Conservation (phyloP, 768 basidiomycete genomes). For the Galerina sulciceps region DNA sequence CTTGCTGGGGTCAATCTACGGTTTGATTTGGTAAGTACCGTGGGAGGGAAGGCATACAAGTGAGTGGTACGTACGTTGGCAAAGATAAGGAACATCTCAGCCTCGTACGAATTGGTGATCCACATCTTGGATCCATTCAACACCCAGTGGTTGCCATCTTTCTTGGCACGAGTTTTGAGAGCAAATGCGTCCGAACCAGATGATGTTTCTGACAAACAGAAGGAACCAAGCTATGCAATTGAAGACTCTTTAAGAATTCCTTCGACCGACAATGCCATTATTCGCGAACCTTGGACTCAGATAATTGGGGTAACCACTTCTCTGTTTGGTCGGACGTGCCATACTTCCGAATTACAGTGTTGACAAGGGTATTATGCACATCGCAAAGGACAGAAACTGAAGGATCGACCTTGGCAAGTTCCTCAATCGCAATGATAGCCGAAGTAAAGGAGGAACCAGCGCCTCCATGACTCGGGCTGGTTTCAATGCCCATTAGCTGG, state of each 20-base stretch:
- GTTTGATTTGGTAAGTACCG: background rate
- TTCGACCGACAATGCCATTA: background rate
- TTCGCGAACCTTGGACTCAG: conserved; percentile 68
- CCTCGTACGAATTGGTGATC: conserved; percentile 96
- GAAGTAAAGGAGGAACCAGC: conserved; percentile 91
- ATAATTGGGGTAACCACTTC: conserved; percentile 85
- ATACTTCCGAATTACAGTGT: conserved; percentile 90
- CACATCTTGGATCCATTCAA: conserved; percentile 99
- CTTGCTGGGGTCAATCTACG: conserved; percentile 80
- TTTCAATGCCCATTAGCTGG: conserved; percentile 98
- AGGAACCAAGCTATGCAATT: conserved; percentile 79
- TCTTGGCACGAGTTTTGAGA: conserved; percentile 88
- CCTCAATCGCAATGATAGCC: conserved; percentile 96
- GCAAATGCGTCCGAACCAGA: conserved; percentile 99
- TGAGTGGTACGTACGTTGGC: conserved; percentile 69
- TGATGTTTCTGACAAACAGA: conserved; percentile 90
- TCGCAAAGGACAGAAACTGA: conserved; percentile 96
- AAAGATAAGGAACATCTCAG: conserved; percentile 91
- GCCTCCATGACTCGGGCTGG: conserved; percentile 80
- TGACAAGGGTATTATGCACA: conserved; percentile 98
- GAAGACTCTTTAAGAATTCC: background rate
- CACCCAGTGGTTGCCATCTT: conserved; percentile 84
- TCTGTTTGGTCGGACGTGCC: conserved; percentile 84
- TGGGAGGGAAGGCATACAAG: background rate
- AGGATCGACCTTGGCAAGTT: conserved; percentile 95